phyloP scores from a whole-genome alignment of 768 basidiomycete genomes.

The Russula virescens region DNA sequence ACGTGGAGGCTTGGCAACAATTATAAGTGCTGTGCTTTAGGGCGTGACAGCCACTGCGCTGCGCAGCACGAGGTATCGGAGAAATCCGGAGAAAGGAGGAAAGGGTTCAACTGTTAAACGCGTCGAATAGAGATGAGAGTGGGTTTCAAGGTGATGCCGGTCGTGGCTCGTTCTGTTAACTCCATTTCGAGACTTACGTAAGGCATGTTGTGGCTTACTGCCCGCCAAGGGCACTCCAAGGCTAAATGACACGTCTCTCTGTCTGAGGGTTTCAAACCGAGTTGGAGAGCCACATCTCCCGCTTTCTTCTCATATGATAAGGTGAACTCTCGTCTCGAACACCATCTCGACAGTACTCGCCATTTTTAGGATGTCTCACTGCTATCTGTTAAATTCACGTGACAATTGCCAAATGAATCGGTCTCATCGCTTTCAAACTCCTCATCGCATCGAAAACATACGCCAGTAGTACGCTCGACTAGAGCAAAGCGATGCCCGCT shows the following conservation, averaged over 20 bases:
- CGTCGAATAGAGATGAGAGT: no score
- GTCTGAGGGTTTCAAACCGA: background rate
- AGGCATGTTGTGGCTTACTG: background rate
- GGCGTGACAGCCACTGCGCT: background rate
- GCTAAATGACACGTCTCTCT: background rate
- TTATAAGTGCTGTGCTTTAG: background rate
- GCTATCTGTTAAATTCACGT: background rate
- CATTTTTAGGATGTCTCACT: background rate
- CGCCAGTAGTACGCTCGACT: background rate
- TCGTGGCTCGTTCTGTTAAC: no score
- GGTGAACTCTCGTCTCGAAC: background rate
- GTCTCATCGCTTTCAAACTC: background rate
- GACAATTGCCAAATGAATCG: background rate
- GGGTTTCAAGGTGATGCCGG: background rate
- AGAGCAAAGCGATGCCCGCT: constrained; percentile 28
- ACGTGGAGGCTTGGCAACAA: background rate
- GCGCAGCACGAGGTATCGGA: background rate
- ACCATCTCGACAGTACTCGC: background rate
- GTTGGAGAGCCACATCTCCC: background rate
- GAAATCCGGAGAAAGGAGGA: background rate
- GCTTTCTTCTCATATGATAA: no score
- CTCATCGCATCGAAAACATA: no score
- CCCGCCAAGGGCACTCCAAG: no score
- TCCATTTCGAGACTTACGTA: background rate
- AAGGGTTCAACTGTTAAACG: no score